Evolutionary conservation across 495 filamentous ascomycete species (phyloP).

Genomic region (Xylaria grammica): DNA sequence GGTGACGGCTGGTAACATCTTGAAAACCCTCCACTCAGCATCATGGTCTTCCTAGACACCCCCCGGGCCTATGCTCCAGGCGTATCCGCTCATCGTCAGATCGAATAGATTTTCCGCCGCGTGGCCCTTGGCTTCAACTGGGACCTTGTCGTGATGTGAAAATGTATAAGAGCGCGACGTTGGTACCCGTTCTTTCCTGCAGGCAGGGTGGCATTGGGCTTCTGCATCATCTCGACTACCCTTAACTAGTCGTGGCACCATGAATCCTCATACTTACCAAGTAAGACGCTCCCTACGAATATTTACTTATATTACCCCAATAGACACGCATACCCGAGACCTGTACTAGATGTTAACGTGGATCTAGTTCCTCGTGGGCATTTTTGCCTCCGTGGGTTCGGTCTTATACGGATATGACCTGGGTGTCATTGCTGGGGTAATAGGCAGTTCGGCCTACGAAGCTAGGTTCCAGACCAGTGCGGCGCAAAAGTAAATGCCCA

Average conservation of each 20-base stretch:
- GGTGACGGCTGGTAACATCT: not conserved
- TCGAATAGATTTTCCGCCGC: not conserved
- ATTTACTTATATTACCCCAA: not conserved
- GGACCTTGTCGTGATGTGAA: constrained; percentile 7
- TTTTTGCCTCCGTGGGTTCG: constrained; percentile 67
- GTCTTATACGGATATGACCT: constrained; percentile 61
- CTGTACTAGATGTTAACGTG: constrained; percentile 12
- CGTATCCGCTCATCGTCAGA: not conserved
- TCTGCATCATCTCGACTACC: not conserved
- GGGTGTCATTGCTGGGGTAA: constrained; percentile 67
- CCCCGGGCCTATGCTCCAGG: not conserved
- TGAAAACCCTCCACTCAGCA: constrained; percentile 23
- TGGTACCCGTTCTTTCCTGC: not conserved
- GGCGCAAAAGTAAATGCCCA: constrained; percentile 57
- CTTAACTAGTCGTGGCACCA: constrained; percentile 12
- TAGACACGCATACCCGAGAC: constrained; percentile 25
- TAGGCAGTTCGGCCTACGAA: constrained; percentile 56
- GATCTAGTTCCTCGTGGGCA: constrained; percentile 61
- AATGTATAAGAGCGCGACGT: not conserved
- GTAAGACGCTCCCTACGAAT: constrained; percentile 21
- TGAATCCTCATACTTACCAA: constrained; percentile 41
- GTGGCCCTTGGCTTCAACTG: not conserved
- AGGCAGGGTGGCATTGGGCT: not conserved
- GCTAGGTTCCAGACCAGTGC: constrained; percentile 56
- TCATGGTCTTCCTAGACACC: not conserved